A percentile compares a stretch with the other conserved stretches of the same genome.
Evolutionary conservation across 164 flowering plant species (phyloP).

Genomic region (Nelumbo lutea): DNA sequence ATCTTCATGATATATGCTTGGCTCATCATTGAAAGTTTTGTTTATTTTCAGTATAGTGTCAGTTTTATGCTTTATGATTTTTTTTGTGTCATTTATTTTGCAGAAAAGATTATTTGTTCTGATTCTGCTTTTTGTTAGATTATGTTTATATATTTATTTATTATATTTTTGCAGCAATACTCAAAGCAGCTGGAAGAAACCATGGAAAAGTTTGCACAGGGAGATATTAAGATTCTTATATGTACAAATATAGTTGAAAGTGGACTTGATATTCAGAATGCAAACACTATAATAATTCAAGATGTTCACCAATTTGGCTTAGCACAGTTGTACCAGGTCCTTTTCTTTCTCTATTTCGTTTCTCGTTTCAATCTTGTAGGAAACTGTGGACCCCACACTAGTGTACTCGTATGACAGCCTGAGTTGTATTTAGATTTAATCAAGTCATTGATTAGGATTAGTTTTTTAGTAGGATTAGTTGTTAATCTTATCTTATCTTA

Average conservation of each 20-base stretch:
- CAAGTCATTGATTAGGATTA: no score
- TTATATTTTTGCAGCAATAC: constrained; percentile 60
- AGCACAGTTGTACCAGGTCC: constrained; percentile 94
- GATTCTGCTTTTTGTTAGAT: not conserved
- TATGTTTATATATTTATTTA: constrained; percentile 1
- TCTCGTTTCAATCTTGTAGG: not conserved
- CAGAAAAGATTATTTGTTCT: not conserved
- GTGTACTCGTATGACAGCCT: no score
- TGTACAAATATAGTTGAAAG: constrained; percentile 98
- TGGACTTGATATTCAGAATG: constrained; percentile 98
- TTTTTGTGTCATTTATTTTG: not conserved
- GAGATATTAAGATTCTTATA: constrained; percentile 73
- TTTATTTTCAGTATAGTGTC: no score
- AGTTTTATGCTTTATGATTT: not conserved
- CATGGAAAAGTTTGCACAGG: constrained; percentile 83
- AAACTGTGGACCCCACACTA: no score
- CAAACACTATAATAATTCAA: constrained; percentile 90
- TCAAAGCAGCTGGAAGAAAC: constrained; percentile 93
- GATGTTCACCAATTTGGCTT: constrained; percentile 97
- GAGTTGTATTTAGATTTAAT: no score
- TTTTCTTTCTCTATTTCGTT: constrained; percentile 2
- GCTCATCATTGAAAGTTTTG: no score
- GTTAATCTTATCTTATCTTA: no score
- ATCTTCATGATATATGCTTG: no score
- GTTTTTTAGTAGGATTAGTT: no score